Evolutionary conservation across 176 grass and related monocot genomes (phyloP).

Genomic region (Lolium rigidum): DNA sequence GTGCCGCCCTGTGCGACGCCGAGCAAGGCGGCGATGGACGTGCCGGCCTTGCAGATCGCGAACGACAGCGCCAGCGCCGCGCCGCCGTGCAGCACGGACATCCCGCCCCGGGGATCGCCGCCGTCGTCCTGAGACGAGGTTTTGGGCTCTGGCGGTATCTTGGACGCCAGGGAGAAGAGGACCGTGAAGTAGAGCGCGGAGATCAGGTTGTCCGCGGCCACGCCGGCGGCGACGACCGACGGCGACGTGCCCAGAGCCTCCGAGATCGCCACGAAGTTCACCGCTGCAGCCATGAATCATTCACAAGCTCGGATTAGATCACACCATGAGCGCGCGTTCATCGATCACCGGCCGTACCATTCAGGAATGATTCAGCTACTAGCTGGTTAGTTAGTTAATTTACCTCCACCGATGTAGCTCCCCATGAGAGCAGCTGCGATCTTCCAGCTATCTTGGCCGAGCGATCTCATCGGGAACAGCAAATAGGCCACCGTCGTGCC

Average conservation of each 20-base stretch:
- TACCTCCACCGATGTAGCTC: slow-evolving; percentile 95
- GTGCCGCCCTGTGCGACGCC: slow-evolving; percentile 58
- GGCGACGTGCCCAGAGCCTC: slow-evolving; percentile 64
- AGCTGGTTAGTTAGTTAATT: too few species aligned
- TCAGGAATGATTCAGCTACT: too few species aligned
- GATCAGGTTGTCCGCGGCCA: slow-evolving; percentile 92
- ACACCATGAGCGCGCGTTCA: too few species aligned
- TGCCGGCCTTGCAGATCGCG: slow-evolving; percentile 77
- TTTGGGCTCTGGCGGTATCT: slow-evolving; percentile 66
- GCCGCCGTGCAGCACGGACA: slow-evolving; percentile 66
- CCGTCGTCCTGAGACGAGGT: slow-evolving; percentile 26
- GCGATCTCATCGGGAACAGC: slow-evolving; percentile 83
- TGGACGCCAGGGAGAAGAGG: slow-evolving; percentile 79
- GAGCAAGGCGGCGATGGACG: slow-evolving; percentile 48
- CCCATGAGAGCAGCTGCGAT: slow-evolving; percentile 93
- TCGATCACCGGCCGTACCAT: too few species aligned
- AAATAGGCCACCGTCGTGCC: slow-evolving; percentile 69
- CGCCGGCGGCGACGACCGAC: slow-evolving; percentile 73
- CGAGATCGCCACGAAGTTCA: slow-evolving; percentile 83
- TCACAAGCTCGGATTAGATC: background rate
- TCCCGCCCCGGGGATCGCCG: slow-evolving; percentile 24
- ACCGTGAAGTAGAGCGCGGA: slow-evolving; percentile 79
- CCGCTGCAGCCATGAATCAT: slow-evolving; percentile 49
- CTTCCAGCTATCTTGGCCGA: slow-evolving; percentile 92
- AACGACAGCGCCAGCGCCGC: slow-evolving; percentile 73